Evolutionary conservation across 345 rosid species (phyloP).

Genomic region (Noccaea bulbosa): DNA sequence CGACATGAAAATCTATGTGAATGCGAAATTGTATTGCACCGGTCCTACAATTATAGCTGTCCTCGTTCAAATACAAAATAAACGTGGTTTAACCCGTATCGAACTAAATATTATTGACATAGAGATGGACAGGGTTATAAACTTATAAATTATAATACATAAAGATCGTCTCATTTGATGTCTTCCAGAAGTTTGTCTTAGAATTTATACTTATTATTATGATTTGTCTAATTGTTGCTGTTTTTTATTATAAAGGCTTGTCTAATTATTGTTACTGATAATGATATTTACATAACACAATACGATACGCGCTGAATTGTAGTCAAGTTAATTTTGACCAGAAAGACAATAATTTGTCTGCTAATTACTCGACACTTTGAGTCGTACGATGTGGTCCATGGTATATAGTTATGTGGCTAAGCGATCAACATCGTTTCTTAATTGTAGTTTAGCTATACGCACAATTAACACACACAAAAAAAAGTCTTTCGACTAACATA

Average conservation of each 20-base stretch:
- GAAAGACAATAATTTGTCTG: constrained; percentile 40
- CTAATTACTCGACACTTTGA: constrained; percentile 45
- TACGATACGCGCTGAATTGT: constrained; percentile 30
- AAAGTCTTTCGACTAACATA: constrained; percentile 1
- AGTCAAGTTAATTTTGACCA: constrained; percentile 36
- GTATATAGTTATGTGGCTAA: constrained; percentile 7
- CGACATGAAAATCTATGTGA: constrained; percentile 39
- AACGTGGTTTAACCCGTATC: constrained; percentile 19
- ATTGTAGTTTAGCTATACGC: constrained; percentile 13
- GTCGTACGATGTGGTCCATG: constrained; percentile 36
- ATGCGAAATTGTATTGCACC: constrained; percentile 37
- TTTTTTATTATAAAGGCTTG: too few relatives aligned
- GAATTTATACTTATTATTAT: constrained; percentile 43
- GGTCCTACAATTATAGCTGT: constrained; percentile 48
- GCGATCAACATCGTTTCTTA: constrained; percentile 14
- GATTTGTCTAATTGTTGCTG: constrained; percentile 28
- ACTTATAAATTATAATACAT: constrained; percentile 3
- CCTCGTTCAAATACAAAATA: constrained; percentile 30
- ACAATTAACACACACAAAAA: neutral
- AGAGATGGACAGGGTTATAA: constrained; percentile 26
- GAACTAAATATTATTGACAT: neutral
- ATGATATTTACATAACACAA: constrained; percentile 1
- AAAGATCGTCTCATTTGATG: constrained; percentile 54
- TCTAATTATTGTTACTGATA: constrained; percentile 1
- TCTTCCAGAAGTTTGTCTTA: constrained; percentile 63